Base-by-base conservation (phyloP, 768 basidiomycete species). In the Xerocomellus chrysenteron region DNA sequence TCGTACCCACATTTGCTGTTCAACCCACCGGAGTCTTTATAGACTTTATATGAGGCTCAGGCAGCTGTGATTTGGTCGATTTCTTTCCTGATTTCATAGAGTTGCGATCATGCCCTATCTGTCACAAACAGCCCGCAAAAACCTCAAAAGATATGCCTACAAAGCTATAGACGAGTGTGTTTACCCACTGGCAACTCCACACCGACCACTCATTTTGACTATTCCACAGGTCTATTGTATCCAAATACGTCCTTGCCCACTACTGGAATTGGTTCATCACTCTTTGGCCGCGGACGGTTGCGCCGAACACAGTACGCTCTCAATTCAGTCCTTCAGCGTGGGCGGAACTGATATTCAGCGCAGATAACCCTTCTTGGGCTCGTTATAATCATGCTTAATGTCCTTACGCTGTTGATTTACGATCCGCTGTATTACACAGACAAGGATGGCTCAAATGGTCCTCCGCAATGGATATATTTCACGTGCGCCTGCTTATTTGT, bases 191-290 rank as follows among this genome's bases (percentile, higher is more conserved):
- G 21, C 21, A 36, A 26, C 4, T 35, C n/a, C 16, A 37, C 53
- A 14, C 28, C 44, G 42, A 19, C 55, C 33, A 52, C 21, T 33
- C 30, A 10, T 54, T 48, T 58, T 52, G 54, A 57, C 47, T 36
- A 52, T 24, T 56, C 47, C 9, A 37, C 57, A 94, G 92, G 69
- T 95, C 92, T 10, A 62, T 91, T 33, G 64, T 90, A 2, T 92
- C 92, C 39, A 79, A 82, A 66, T 87, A 88, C 70, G 74, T 94
- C 24, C 76, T 98, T 51, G 82, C 85, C 43, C 90, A 90, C 3
- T 96, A 88, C 74, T 97, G 94, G 94, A 91, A 79, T 35, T 90
- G 90, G 90, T 84, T 96, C 58, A 90, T 96, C 52, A 93, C 84
- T 5, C 78, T 94, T 26, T 95, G 91, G 85, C 94, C 94, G 2